These are phyloP conservation scores for Bipolaris cookei DNA, from an alignment of 2,329 filamentous ascomycete species.

Conservation along the genomic window DNA sequence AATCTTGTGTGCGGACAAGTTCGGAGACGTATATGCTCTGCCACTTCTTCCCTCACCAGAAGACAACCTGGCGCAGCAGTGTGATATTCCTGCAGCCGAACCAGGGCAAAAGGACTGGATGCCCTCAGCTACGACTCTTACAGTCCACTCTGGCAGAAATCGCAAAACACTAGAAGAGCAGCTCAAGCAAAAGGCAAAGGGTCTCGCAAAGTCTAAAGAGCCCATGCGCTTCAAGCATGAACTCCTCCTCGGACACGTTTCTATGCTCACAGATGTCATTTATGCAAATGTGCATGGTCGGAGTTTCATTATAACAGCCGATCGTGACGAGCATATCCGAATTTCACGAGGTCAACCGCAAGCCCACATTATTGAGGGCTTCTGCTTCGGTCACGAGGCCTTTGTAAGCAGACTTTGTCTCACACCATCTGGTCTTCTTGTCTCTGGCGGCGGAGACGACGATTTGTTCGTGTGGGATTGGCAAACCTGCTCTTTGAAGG, in stretches of 20 bases:
- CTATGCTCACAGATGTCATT: constrained; percentile 82
- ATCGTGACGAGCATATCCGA: constrained; percentile 84
- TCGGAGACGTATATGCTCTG: constrained; percentile 91
- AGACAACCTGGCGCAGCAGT: constrained; percentile 31
- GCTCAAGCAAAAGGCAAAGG: constrained; percentile 53
- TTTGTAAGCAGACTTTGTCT: constrained; percentile 82
- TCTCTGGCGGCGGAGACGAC: constrained; percentile 88
- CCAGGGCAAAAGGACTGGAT: constrained; percentile 50
- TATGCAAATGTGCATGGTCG: constrained; percentile 59
- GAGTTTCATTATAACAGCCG: constrained; percentile 69
- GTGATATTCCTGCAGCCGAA: constrained; percentile 24
- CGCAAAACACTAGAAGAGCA: constrained; percentile 64
- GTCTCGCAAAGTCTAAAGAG: constrained; percentile 55
- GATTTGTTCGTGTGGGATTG: constrained; percentile 85
- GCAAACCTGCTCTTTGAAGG: constrained; percentile 62
- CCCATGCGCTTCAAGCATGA: constrained; percentile 71
- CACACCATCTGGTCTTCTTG: constrained; percentile 66
- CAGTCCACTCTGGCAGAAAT: constrained; percentile 68
- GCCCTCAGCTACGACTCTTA: constrained; percentile 63
- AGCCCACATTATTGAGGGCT: constrained; percentile 84
- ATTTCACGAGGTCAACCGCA: constrained; percentile 82
- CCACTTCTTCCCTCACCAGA: constrained; percentile 66
- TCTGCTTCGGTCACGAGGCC: constrained; percentile 84
- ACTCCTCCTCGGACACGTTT: constrained; percentile 89
- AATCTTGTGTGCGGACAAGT: constrained; percentile 90